A percentile compares a stretch with the other conserved stretches of the same genome.
phyloP scores from a whole-genome alignment of 1,139 yeast genomes.

The Hyphopichia burtonii region DNA sequence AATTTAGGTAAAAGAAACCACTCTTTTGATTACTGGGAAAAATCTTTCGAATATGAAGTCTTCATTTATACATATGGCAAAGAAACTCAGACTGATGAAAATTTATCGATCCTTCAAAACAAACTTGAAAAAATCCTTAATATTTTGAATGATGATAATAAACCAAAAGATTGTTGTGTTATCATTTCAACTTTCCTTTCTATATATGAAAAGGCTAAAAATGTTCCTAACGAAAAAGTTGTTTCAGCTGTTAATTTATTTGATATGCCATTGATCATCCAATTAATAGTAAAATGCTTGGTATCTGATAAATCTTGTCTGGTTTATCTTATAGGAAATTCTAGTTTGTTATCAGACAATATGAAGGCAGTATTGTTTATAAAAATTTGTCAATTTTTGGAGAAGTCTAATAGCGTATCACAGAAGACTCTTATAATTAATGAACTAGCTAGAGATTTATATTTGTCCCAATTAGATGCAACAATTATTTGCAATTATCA shows the following conservation, averaged over 20 bases:
- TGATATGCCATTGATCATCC: slow-evolving; percentile 10
- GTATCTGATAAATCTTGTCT: slow-evolving; percentile 1
- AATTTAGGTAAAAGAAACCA: slow-evolving; percentile 15
- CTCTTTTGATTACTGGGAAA: slow-evolving; percentile 10
- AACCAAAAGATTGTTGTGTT: slow-evolving; percentile 4
- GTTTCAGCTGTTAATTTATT: neutral
- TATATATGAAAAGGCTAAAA: neutral
- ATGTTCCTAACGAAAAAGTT: neutral
- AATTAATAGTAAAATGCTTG: slow-evolving; percentile 12
- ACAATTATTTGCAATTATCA: slow-evolving; percentile 14
- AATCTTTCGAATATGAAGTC: slow-evolving; percentile 22
- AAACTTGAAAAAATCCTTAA: slow-evolving; percentile 3
- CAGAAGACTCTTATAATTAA: slow-evolving; percentile 12
- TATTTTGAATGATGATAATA: neutral
- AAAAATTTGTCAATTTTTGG: slow-evolving; percentile 10
- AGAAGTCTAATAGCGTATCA: slow-evolving; percentile 9
- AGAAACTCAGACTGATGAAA: neutral
- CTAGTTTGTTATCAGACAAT: slow-evolving; percentile 6
- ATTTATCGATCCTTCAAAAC: neutral
- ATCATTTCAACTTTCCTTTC: neutral
- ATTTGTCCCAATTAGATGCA: slow-evolving; percentile 10
- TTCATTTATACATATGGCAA: slow-evolving; percentile 11
- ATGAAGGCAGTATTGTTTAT: slow-evolving; percentile 6
- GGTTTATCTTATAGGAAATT: slow-evolving; percentile 1
- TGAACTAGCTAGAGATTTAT: slow-evolving; percentile 6